Percentiles rank a stretch among this genome's conserved stretches.
Evolutionary conservation across 176 grass and related monocot genomes (phyloP).

Genomic region (Coix lacrymajobi): DNA sequence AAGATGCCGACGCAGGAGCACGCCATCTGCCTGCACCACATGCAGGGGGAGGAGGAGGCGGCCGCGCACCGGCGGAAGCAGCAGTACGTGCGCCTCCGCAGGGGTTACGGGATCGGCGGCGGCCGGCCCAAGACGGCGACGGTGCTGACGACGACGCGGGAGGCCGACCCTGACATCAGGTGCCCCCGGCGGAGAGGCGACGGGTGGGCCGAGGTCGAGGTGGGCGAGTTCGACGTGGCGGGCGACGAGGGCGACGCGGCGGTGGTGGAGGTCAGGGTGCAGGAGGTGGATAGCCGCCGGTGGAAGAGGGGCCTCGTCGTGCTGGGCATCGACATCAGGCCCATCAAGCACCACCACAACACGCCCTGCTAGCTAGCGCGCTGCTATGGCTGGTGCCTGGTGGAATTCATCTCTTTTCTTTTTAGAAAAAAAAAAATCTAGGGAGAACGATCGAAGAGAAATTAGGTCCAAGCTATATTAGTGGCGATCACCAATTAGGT

Average conservation of each 20-base stretch:
- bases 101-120: neutral
- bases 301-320: constrained; percentile 74
- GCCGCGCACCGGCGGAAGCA: constrained; percentile 25
- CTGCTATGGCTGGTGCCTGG: no score
- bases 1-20: neutral
- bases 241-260: neutral
- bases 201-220: constrained; percentile 57
- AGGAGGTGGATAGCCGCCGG: constrained; percentile 20
- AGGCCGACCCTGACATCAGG: constrained; percentile 21
- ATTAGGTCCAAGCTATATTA: no score
- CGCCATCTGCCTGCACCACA: constrained; percentile 44
- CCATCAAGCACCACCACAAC: constrained; percentile 14
- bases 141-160: neutral
- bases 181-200: constrained; percentile 24
- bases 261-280: constrained; percentile 39
- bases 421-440: neutral
- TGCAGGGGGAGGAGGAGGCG: constrained; percentile 38
- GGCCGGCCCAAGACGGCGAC: neutral
- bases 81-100: constrained; percentile 27
- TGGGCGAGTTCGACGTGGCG: constrained; percentile 37
- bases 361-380: neutral
- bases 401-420: neutral
- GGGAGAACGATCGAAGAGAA: no score
- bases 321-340: constrained; percentile 66
- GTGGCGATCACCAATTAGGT: neutral